Base-by-base conservation (phyloP, 306 rosid genomes). In the Fragaria vesca region DNA sequence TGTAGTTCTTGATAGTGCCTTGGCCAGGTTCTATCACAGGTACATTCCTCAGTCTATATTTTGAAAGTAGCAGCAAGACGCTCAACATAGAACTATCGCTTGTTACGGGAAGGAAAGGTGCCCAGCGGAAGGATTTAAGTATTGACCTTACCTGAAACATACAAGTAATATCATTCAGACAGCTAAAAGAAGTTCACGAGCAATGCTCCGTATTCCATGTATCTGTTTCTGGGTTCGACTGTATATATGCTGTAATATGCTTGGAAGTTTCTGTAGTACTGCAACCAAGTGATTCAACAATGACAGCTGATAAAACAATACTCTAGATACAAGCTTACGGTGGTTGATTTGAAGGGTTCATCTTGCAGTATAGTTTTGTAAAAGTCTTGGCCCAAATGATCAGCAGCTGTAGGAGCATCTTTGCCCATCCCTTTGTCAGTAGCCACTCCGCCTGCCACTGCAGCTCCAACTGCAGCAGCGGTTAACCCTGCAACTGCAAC, bases 261-360 rank as follows among this genome's bases (percentile, higher is more conserved):
- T 47, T 15, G 43, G 30, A 32, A 24, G 12, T 32, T 16, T 71
- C 15, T 32, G 28, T 11, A 32, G 76, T 18, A 52, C 20, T 52
- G 47, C 1, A 72, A 72, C 50, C 32, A 11, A 51, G 30, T 72
- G 48, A 34, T 6, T 72, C 76, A 50, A 28, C 40, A 52, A 34
- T 51, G 47, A 72, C 66, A 34, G 34, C 21, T 66, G 66, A 66
- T 18, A 65, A 45, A 66, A 62, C 54, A 24, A 58, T 51, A 21
- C 30, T 34, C 66, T 21, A 28, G 57, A 30, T 32, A 48, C 38
- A 67, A 36, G 80, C 93, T 83, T 89, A 95, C 98, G 68, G 93
- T 89, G 71, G 97, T 89, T 76, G 98, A 95, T 86, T 89, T 95
- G 92, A 92, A 95, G 69, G 97, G 98, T 77, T 92, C 98, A 83